Conservation (phyloP, 768 basidiomycete genomes). For the Hypholoma fasciculare region DNA sequence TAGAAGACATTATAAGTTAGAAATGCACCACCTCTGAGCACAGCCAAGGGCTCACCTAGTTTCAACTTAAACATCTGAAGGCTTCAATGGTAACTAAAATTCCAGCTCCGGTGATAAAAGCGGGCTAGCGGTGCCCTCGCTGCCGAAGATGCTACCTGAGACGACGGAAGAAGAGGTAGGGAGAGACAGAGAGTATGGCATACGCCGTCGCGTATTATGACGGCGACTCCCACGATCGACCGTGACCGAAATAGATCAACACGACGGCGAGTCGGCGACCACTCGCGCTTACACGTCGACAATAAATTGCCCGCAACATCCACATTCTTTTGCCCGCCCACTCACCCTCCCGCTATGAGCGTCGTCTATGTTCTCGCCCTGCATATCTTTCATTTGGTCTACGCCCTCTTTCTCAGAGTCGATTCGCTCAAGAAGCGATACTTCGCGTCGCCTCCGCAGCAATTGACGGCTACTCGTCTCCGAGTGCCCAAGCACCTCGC, state of each 20-base stretch:
- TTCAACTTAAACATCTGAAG: too few species aligned
- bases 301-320: slow-evolving; percentile 4
- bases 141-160: too few species aligned
- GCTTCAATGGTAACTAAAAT: too few species aligned
- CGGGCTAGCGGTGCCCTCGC: too few species aligned
- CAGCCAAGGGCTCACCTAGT: too few species aligned
- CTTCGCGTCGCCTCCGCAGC: slow-evolving; percentile 39
- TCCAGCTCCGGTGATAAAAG: too few species aligned
- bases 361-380: slow-evolving; percentile 50
- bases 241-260: slow-evolving; percentile 6
- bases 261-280: not conserved
- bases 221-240: not conserved
- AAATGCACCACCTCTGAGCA: too few species aligned
- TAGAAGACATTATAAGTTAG: too few species aligned
- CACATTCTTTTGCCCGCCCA: slow-evolving; percentile 2
- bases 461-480: slow-evolving; percentile 50
- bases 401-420: slow-evolving; percentile 43
- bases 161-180: not conserved
- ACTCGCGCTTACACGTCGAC: slow-evolving; percentile 18
- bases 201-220: too few species aligned
- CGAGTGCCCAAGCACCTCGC: slow-evolving; percentile 70
- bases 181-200: not conserved
- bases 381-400: slow-evolving; percentile 56
- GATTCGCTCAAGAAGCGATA: slow-evolving; percentile 40
- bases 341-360: slow-evolving; percentile 35